Base-by-base conservation (phyloP, 768 basidiomycete species). In the Leucocoprinus birnbaumii region DNA sequence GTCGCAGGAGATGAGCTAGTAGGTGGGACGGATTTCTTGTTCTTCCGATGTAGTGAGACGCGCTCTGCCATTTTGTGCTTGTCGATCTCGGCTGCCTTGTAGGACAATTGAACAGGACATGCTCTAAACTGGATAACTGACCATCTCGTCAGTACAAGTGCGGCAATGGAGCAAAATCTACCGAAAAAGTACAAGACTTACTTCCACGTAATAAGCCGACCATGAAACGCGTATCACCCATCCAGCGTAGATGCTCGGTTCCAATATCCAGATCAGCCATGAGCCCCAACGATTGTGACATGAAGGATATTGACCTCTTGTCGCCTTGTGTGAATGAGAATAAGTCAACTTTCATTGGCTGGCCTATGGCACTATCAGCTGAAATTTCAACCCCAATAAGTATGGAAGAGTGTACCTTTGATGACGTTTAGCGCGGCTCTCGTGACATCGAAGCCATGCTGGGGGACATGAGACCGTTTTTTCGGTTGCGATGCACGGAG, bases 191-290 rank as follows among this genome's bases (percentile, higher is more conserved):
- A 13, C 21, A 34, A 21, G 6, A 65, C 83, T 58, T 64, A 90
- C 90, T 62, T 67, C 86, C 89, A 48, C 82, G 76, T 2, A 94
- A 64, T 63, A 83, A 82, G 8, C 93, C 93, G 56, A 81, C 71
- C 26, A 86, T 66, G 67, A 95, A 95, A 8, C 93, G 85, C 11
- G 78, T 73, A 62, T 87, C 87, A 9, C 93, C 93, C 85, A 95
- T 86, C 86, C 89, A 94, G 8, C 91, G 81, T 40, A 94, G 68
- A 61, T 90, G 73, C 57, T 94, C 92, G 1, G 93, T 95, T 53
- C 87, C 87, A 43, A 90, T 70, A 69, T 94, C 92, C 38, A 92
- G 56, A 58, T 94, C 91, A 2, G 93, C 91, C 83, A 93, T 88
- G 27, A 95, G 74, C 2, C 93, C 93, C 19, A 91, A 64, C 2